A percentile compares a stretch with the other conserved stretches of the same genome.
These are phyloP conservation scores for Leccinellum rugosiceps DNA, from an alignment of 768 basidiomycete species.

Conservation along the genomic window DNA sequence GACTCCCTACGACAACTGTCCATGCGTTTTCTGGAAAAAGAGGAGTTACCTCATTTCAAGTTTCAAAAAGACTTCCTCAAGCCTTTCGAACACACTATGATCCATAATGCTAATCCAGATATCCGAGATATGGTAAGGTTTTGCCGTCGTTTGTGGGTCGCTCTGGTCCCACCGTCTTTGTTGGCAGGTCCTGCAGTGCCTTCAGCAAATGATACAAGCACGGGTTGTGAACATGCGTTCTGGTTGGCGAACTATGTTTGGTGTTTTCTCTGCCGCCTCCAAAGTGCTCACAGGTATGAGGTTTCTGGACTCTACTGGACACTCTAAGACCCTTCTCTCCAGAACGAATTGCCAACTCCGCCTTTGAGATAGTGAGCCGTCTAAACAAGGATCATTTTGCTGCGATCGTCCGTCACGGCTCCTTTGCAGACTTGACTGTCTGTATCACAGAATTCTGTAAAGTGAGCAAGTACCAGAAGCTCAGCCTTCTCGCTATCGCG, in stretches of 20 bases:
- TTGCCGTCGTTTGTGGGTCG: not conserved
- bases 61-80: slow-evolving; percentile 99
- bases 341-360: slow-evolving; percentile 90
- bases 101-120: slow-evolving; percentile 93
- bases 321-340: slow-evolving; percentile 3
- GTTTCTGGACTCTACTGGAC: not conserved
- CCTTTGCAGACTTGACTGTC: slow-evolving; percentile 93
- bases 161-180: not conserved
- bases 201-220: slow-evolving; percentile 98
- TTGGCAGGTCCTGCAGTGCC: slow-evolving; percentile 85
- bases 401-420: slow-evolving; percentile 88
- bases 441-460: slow-evolving; percentile 99
- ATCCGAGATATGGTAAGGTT: slow-evolving; percentile 88
- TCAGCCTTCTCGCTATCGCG: slow-evolving; percentile 91
- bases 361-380: slow-evolving; percentile 93
- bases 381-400: slow-evolving; percentile 89
- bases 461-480: slow-evolving; percentile 98
- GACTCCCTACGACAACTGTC: slow-evolving; percentile 96
- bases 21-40: slow-evolving; percentile 98
- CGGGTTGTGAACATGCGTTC: slow-evolving; percentile 93
- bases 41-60: slow-evolving; percentile 96
- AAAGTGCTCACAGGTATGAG: slow-evolving; percentile 79
- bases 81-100: slow-evolving; percentile 98
- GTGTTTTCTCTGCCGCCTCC: slow-evolving; percentile 95
- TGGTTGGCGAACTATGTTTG: slow-evolving; percentile 99